Conservation (phyloP, 1,139 yeast species). For the Nakaseomyces delphensis region DNA sequence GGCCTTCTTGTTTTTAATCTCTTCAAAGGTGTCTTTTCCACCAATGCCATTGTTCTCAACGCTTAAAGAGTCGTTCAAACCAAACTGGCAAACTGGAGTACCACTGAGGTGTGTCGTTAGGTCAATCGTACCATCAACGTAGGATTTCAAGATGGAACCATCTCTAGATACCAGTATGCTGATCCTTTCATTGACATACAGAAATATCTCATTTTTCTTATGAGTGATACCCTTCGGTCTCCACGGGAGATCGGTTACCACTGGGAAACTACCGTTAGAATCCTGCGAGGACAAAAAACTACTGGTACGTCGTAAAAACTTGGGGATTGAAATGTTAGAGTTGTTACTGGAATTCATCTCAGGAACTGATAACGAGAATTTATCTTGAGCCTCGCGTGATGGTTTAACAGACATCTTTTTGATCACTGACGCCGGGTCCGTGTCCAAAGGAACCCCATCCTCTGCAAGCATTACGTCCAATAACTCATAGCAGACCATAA, state of each 20-base stretch:
- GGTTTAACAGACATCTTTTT: slow-evolving; percentile 24
- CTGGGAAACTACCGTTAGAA: slow-evolving; percentile 9
- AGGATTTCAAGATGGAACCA: slow-evolving; percentile 57
- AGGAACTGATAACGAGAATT: slow-evolving; percentile 1
- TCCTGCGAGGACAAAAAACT: slow-evolving; percentile 4
- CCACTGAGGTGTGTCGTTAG: slow-evolving; percentile 73
- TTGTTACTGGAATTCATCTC: neutral
- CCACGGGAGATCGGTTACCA: slow-evolving; percentile 48
- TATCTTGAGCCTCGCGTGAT: slow-evolving; percentile 9
- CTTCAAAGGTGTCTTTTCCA: slow-evolving; percentile 43
- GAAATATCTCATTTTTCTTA: slow-evolving; percentile 70
- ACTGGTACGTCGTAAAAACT: slow-evolving; percentile 6
- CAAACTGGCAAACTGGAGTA: slow-evolving; percentile 59
- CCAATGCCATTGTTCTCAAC: slow-evolving; percentile 17
- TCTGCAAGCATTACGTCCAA: slow-evolving; percentile 63
- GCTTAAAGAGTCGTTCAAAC: slow-evolving; percentile 41
- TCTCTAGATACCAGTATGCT: slow-evolving; percentile 56
- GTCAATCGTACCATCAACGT: slow-evolving; percentile 68
- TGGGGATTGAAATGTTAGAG: slow-evolving; percentile 3
- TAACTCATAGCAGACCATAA: slow-evolving; percentile 62
- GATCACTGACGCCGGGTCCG: slow-evolving; percentile 46
- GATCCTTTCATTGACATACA: slow-evolving; percentile 70
- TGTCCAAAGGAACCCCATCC: slow-evolving; percentile 72
- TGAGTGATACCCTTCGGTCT: slow-evolving; percentile 64
- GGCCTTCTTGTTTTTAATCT: slow-evolving; percentile 24